Percentiles rank a stretch among this genome's conserved stretches.
Evolutionary conservation across 352 stramenopile genomes (phyloP).

Genomic region (Pythium apleroticum): DNA sequence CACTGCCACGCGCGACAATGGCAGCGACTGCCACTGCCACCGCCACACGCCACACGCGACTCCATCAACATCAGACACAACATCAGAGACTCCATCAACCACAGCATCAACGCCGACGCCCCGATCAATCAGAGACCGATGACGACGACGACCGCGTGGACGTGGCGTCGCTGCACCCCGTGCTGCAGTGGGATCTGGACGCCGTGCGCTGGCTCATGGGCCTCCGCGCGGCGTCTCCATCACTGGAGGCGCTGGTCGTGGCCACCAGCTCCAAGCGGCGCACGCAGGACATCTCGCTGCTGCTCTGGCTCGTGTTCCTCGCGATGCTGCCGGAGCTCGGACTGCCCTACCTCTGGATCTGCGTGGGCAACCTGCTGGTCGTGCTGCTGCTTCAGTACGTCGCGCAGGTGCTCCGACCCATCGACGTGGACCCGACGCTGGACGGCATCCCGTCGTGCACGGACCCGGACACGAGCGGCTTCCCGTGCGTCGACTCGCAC

Average conservation of each 20-base stretch:
- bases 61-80: conserved; percentile 6
- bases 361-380: conserved; percentile 49
- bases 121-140: neutral
- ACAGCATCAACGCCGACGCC: neutral
- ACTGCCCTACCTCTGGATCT: conserved; percentile 70
- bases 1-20: neutral
- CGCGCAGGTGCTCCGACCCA: conserved; percentile 38
- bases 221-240: conserved; percentile 14
- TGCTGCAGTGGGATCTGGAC: conserved; percentile 60
- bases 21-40: neutral
- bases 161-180: conserved; percentile 35
- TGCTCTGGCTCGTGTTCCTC: conserved; percentile 73
- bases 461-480: conserved; percentile 52
- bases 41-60: conserved; percentile 8
- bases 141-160: neutral
- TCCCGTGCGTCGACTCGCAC: conserved; percentile 74
- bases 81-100: no score
- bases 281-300: conserved; percentile 61
- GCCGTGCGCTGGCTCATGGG: conserved; percentile 36
- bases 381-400: conserved; percentile 54
- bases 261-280: conserved; percentile 53
- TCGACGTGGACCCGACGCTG: conserved; percentile 50
- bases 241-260: conserved; percentile 42
- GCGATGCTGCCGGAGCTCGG: conserved; percentile 52
- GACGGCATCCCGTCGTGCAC: conserved; percentile 24